Conservation (phyloP, 106 monocot species). For the Apostasia ramifera region DNA sequence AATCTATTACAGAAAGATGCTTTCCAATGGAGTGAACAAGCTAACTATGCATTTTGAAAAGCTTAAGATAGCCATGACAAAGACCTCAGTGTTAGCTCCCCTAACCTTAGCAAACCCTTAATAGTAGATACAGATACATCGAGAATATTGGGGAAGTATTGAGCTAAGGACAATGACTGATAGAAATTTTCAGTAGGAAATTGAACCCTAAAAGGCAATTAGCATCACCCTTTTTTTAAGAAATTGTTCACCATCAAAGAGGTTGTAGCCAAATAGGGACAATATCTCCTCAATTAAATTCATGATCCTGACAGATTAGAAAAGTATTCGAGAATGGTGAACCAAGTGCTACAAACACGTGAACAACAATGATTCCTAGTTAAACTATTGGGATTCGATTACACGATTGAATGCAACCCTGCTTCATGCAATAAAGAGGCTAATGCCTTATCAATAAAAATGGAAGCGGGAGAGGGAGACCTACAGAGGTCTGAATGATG, state of each 20-base stretch:
- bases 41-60: no score
- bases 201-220: no score
- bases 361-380: background rate
- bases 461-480: background rate
- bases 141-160: no score
- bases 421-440: background rate
- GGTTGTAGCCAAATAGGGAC: constrained; percentile 6
- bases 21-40: no score
- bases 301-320: background rate
- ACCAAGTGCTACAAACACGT: background rate
- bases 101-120: no score
- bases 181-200: background rate
- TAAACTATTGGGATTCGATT: background rate
- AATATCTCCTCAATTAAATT: background rate
- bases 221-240: background rate
- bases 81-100: no score
- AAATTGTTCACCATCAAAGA: background rate
- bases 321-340: background rate
- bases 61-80: no score
- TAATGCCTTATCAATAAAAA: background rate
- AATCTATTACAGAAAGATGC: no score
- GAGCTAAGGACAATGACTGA: no score
- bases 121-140: no score
- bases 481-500: no score
- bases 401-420: background rate